Percentiles rank a stretch among this genome's conserved stretches.
These are phyloP conservation scores for Gleditsia sinensis DNA, from an alignment of 306 rosid species.

Conservation along the genomic window DNA sequence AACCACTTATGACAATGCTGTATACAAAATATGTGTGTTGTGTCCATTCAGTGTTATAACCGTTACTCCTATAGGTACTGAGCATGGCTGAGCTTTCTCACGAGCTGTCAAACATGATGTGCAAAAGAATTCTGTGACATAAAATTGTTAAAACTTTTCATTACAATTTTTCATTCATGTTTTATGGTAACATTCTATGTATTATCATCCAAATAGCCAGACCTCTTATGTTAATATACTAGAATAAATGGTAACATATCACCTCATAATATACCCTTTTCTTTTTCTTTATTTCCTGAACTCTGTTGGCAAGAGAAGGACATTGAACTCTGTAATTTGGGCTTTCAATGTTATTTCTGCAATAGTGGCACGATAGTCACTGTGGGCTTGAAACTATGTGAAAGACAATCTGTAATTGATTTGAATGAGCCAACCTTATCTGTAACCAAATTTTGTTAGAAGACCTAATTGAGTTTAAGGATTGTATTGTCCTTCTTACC, in stretches of 20 bases:
- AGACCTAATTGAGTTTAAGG: background rate
- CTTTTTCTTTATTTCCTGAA: background rate
- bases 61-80: background rate
- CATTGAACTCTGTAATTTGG: background rate
- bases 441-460: no score
- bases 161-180: background rate
- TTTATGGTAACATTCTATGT: background rate
- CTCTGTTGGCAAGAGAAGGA: background rate
- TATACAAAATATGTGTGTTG: background rate
- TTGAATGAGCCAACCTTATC: background rate
- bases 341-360: background rate
- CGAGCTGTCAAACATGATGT: background rate
- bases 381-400: background rate
- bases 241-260: background rate
- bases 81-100: background rate
- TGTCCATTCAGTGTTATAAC: background rate
- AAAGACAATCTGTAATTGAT: background rate
- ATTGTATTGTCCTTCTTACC: background rate
- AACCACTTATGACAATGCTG: slow-evolving; percentile 1
- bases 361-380: background rate
- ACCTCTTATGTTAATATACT: background rate
- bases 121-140: background rate
- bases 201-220: background rate
- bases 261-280: background rate
- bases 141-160: background rate